These are phyloP conservation scores for Astragalus glycyphyllos DNA, from an alignment of 306 rosid genomes.

Conservation along the genomic window DNA sequence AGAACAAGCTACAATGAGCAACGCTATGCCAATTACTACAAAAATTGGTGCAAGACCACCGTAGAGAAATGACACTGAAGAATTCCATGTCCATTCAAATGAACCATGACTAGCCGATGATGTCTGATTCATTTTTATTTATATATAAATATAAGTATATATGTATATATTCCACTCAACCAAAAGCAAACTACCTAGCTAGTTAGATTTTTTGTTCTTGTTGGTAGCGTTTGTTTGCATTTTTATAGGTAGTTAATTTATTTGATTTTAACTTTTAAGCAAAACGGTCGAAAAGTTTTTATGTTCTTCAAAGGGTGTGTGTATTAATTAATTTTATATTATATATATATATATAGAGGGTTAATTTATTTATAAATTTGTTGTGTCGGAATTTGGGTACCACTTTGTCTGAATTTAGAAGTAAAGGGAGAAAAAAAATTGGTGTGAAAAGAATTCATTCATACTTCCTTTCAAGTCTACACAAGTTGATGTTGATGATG, in stretches of 20 bases:
- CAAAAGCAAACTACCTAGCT: not conserved
- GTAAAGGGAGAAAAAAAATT: constrained; percentile 3
- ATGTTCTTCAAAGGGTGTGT: not conserved
- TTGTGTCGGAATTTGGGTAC: not conserved
- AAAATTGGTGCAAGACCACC: constrained; percentile 46
- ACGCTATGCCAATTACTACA: constrained; percentile 24
- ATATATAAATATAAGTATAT: too few relatives aligned
- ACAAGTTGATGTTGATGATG: constrained; percentile 19
- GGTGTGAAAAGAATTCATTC: not conserved
- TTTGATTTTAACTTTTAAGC: not conserved
- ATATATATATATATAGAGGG: not conserved
- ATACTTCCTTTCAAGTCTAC: not conserved
- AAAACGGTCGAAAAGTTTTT: not conserved
- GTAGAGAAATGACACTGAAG: constrained; percentile 38
- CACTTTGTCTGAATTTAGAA: constrained; percentile 27
- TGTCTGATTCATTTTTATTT: constrained; percentile 5
- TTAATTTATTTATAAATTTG: constrained; percentile 34
- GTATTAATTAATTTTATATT: not conserved
- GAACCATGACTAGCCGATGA: not conserved
- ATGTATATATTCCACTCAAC: not conserved
- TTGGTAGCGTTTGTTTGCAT: not conserved
- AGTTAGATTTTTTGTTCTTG: not conserved
- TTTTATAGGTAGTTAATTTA: constrained; percentile 17
- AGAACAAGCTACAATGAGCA: constrained; percentile 37
- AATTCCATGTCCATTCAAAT: constrained; percentile 40